Evolutionary conservation across 805 yeast genomes (phyloP), one percentile per base, ranked within the genome.

Genomic region (Tanozyma kutaoensis): DNA sequence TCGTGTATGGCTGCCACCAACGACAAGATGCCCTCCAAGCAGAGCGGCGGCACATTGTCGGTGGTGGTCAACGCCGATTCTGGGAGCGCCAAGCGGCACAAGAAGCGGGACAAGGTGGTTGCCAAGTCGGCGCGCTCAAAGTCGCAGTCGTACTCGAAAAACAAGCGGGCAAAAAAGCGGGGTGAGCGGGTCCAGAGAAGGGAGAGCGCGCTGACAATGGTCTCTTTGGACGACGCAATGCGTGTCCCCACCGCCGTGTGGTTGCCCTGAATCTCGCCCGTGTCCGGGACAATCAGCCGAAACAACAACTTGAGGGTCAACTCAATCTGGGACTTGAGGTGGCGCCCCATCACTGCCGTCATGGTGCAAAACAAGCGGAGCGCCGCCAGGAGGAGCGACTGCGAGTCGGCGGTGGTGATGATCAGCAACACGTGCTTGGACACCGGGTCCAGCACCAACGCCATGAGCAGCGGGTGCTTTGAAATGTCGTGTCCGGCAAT

Each of bases 41-140:
- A 88, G 6, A 85, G 67, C 1, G 97, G 95, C 1, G 98, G 97
- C 2, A 88, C 93, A 41, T 70, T 76, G 22, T 79, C 81, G 0
- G 95, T 80, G 0, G 93, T 76, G 39, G 66, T 59, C 8, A 64
- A 40, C 0, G 96, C 93, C 8, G 88, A 69, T 43, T 85, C 94
- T 0, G 97, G 93, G 24, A 82, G 66, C 0, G 96, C 76, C 18
- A 85, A 57, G 27, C 77, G 69, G 28, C 93, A 73, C 28, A 91
- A 60, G 24, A 77, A 69, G 24, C 77, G 77, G 23, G 91, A 48
- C 15, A 81, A 54, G 21, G 71, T 68, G 14, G 66, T 66, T 11
- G 88, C 66, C 30, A 93, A 52, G 46, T 91, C 95, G 2, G 76
- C 65, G 37, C 88, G 71, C 33, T 84, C 93, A 37, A 84, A 74